Conservation (phyloP, 2,329 filamentous ascomycete species). For the Microcera coccophila region DNA sequence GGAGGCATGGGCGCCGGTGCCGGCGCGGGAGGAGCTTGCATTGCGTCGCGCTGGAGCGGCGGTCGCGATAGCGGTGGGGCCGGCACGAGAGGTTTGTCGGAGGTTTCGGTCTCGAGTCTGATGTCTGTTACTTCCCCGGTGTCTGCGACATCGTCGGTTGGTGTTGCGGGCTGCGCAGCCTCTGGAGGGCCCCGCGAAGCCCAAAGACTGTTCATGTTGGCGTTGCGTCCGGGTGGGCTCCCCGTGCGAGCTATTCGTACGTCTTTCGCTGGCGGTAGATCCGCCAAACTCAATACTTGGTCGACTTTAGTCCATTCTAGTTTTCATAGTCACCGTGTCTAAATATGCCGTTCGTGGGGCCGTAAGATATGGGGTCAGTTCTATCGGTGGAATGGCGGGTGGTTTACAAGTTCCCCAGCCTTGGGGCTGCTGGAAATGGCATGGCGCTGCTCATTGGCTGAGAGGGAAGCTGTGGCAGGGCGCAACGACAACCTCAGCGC, state of each 20-base stretch:
- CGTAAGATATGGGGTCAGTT: no score
- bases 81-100: conserved; percentile 35
- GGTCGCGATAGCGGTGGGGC: conserved; percentile 26
- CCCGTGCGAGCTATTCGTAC: neutral
- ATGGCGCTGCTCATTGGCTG: conserved; percentile 22
- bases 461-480: conserved; percentile 10
- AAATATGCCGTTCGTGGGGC: no score
- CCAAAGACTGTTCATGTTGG: conserved; percentile 46
- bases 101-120: conserved; percentile 33
- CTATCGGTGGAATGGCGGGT: no score
- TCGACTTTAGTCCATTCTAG: neutral
- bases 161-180: conserved; percentile 23
- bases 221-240: conserved; percentile 8
- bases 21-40: conserved; percentile 22
- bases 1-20: conserved; percentile 26
- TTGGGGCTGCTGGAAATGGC: conserved; percentile 13
- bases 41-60: conserved; percentile 28
- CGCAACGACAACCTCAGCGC: conserved; percentile 6
- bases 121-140: conserved; percentile 35
- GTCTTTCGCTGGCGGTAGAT: neutral
- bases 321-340: neutral
- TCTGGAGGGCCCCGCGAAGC: conserved; percentile 36
- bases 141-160: conserved; percentile 39
- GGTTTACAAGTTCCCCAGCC: conserved; percentile 14
- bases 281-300: neutral